phyloP scores from a whole-genome alignment of 2,329 filamentous ascomycete species.

The Trichoderma semiorbis region DNA sequence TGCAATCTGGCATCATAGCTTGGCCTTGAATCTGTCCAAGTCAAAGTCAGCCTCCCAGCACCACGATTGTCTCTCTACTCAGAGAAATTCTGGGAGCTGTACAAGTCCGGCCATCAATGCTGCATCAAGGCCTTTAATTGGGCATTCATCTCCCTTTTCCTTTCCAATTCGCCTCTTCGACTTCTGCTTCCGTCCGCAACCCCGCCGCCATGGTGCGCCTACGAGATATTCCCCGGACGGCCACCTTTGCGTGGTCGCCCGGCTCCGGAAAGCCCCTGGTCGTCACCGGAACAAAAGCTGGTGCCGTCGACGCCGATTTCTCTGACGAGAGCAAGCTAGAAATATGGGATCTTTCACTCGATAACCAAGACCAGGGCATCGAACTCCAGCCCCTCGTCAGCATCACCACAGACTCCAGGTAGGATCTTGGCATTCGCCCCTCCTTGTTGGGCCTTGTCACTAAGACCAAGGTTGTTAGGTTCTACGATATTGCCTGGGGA shows the following conservation, averaged over 20 bases:
- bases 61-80: slow-evolving; percentile 17
- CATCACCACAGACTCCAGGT: slow-evolving; percentile 88
- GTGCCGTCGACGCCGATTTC: slow-evolving; percentile 94
- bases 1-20: slow-evolving; percentile 46
- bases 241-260: slow-evolving; percentile 95
- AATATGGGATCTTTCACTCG: slow-evolving; percentile 88
- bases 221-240: slow-evolving; percentile 93
- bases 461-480: slow-evolving; percentile 52
- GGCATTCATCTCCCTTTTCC: neutral
- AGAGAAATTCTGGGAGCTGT: slow-evolving; percentile 16
- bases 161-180: slow-evolving; percentile 12
- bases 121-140: slow-evolving; percentile 12
- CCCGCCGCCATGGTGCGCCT: slow-evolving; percentile 78
- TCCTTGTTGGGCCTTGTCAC: neutral
- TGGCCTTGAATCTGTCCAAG: slow-evolving; percentile 13
- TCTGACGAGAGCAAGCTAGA: slow-evolving; percentile 96
- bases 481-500: slow-evolving; percentile 96
- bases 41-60: slow-evolving; percentile 14
- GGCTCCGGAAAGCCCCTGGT: slow-evolving; percentile 74
- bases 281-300: slow-evolving; percentile 90
- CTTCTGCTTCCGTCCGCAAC: slow-evolving; percentile 25
- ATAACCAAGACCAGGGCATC: slow-evolving; percentile 68
- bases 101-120: slow-evolving; percentile 15
- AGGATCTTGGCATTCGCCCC: slow-evolving; percentile 25
- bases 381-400: slow-evolving; percentile 84